phyloP scores from a whole-genome alignment of 2,329 filamentous ascomycete species.

The Monosporascus sp. region DNA sequence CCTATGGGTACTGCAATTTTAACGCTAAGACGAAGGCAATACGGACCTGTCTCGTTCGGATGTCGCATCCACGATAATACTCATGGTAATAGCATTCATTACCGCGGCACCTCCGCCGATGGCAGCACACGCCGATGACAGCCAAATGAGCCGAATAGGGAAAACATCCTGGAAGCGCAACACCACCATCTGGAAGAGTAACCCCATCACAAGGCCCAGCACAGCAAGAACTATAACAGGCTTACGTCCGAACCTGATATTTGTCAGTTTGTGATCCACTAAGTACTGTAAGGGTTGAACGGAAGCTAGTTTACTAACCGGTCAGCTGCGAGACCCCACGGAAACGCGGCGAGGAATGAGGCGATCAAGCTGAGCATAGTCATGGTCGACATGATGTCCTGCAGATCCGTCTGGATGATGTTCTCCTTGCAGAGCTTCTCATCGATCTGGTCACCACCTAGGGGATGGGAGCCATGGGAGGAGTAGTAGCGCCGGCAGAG shows the following conservation, averaged over 20 bases:
- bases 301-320: conserved; percentile 8
- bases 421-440: conserved; percentile 30
- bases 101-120: conserved; percentile 33
- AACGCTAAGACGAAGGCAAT: not conserved
- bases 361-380: conserved; percentile 25
- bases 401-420: conserved; percentile 30
- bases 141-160: conserved; percentile 30
- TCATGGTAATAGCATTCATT: conserved; percentile 25
- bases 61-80: conserved; percentile 32
- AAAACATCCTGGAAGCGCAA: conserved; percentile 27
- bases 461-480: not conserved
- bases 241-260: conserved; percentile 29
- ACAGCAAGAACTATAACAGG: conserved; percentile 28
- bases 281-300: not conserved
- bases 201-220: conserved; percentile 22
- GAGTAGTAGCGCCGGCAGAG: conserved; percentile 33
- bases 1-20: not conserved
- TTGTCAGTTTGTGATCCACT: not conserved
- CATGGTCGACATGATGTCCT: conserved; percentile 27
- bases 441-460: conserved; percentile 26
- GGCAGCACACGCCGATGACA: conserved; percentile 23
- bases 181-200: conserved; percentile 23
- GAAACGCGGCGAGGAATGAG: conserved; percentile 30
- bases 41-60: conserved; percentile 28
- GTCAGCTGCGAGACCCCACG: conserved; percentile 32